Percentiles rank a stretch among this genome's conserved stretches.
phyloP scores from a whole-genome alignment of 495 filamentous ascomycete species.

The Neurospora sp. region DNA sequence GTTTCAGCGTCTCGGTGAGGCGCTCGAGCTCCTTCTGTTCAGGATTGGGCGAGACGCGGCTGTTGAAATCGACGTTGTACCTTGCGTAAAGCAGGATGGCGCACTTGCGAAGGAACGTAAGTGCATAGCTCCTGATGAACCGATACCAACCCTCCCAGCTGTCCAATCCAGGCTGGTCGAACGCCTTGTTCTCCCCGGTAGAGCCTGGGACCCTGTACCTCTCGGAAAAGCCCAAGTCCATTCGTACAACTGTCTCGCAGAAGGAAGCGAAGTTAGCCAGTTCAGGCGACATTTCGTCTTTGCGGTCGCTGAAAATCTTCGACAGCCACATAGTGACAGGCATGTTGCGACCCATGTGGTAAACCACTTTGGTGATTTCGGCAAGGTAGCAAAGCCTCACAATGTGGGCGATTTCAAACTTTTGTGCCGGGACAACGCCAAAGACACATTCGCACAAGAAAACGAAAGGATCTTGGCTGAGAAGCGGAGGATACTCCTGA shows the following conservation, averaged over 20 bases:
- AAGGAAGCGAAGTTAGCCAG: constrained; percentile 37
- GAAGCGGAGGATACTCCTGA: constrained; percentile 52
- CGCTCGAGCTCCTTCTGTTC: constrained; percentile 73
- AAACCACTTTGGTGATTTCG: constrained; percentile 73
- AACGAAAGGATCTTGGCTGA: constrained; percentile 72
- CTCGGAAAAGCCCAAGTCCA: constrained; percentile 16
- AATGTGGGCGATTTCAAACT: constrained; percentile 70
- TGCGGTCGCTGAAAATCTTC: constrained; percentile 20
- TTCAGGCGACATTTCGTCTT: constrained; percentile 21
- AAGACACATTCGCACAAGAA: constrained; percentile 76
- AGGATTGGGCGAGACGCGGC: constrained; percentile 52
- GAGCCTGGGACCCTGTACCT: constrained; percentile 1
- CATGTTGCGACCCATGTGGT: constrained; percentile 38
- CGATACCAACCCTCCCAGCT: constrained; percentile 31
- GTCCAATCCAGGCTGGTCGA: constrained; percentile 33
- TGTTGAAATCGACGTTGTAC: constrained; percentile 79
- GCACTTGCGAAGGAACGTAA: constrained; percentile 83
- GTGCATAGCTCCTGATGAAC: constrained; percentile 65
- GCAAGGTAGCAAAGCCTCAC: constrained; percentile 85
- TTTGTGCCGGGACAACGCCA: constrained; percentile 34
- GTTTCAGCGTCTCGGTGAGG: constrained; percentile 58
- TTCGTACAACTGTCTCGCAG: constrained; percentile 24
- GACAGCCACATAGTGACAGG: constrained; percentile 29
- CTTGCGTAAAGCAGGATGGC: constrained; percentile 77
- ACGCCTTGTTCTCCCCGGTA: constrained; percentile 27